Conservation (phyloP, 441 rosid species). For the Populus hybrid region DNA sequence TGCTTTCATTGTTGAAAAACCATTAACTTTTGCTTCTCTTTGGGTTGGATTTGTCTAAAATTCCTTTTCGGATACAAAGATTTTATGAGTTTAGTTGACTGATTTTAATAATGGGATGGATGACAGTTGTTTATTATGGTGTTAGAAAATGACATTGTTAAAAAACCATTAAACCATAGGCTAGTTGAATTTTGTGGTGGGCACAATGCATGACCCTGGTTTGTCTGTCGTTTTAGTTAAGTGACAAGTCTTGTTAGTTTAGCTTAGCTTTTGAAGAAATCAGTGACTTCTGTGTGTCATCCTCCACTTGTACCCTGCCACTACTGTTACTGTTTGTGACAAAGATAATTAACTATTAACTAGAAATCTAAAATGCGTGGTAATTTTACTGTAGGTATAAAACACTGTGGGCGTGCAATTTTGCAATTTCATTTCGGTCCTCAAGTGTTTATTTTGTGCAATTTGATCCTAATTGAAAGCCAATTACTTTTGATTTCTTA, state of each 20-base stretch:
- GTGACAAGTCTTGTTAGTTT: neutral
- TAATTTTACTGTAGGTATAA: too few relatives aligned
- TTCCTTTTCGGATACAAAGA: neutral
- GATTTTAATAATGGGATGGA: neutral
- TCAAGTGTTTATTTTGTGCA: too few relatives aligned
- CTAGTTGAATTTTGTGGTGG: neutral
- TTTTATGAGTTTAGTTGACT: neutral
- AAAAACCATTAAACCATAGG: too few relatives aligned
- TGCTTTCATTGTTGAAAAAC: constrained; percentile 3
- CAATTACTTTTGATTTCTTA: too few relatives aligned
- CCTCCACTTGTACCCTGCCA: neutral
- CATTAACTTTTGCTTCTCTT: neutral
- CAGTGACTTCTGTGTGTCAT: neutral
- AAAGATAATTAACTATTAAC: neutral
- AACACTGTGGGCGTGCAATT: too few relatives aligned
- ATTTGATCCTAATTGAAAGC: too few relatives aligned
- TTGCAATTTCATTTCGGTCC: too few relatives aligned
- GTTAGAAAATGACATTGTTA: neutral
- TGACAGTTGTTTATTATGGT: constrained; percentile 11
- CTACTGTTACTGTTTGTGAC: neutral
- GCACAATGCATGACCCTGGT: constrained; percentile 4
- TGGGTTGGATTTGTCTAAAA: neutral
- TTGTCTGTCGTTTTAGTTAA: constrained; percentile 5
- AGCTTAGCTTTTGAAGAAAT: neutral
- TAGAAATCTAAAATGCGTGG: too few relatives aligned